Evolutionary conservation across 768 basidiomycete species (phyloP), one percentile per base, ranked within the genome.

Genomic region (Auricularia sp.): DNA sequence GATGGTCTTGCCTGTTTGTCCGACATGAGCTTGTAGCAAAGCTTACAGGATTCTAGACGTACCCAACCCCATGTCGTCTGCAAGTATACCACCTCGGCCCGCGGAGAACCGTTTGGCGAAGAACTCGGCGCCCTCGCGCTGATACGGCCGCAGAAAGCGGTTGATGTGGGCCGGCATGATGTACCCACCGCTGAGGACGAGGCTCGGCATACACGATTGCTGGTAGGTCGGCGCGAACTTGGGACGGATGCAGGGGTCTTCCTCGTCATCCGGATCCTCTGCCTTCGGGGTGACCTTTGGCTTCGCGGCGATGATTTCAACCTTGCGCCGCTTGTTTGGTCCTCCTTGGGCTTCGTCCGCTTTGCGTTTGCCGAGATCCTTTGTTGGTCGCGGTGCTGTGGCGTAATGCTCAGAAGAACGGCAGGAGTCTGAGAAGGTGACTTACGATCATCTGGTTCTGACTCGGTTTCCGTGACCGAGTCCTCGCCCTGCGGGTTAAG

Each of bases 31-130:
- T 42, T 21, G 72, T 75, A 63, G 16, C 61, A 54, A 56, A 56
- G 64, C n/a, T 51, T 66, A 65, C 37, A 63, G 8, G 44, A 11
- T 64, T 29, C 39, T n/a, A 62, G 33, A 16, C 56, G 63, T n/a
- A 42, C 39, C 39, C 8, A 7, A 3, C 35, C 93, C 96, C 96
- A 98, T 98, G 71, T 98, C 96, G 72, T 98, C 96, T 4, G 96
- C 96, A 3, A 98, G 80, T 11, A 98, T 73, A 0, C 89, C 95
- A 0, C 96, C 96, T 54, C 80, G 78, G 0, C 80, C 82, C 68
- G 87, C 77, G 35, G 78, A 74, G 71, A 89, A 97, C 58, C 86
- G 81, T 14, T 82, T 78, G 76, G 84, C 97, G 61, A 98, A 82
- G 75, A 98, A 98, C 51, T 79, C 74, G 13, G 90, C 84, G 7